Percentiles rank a stretch among this genome's conserved stretches.
phyloP scores from a whole-genome alignment of 805 yeast species.

The Maudiozyma bulderi region DNA sequence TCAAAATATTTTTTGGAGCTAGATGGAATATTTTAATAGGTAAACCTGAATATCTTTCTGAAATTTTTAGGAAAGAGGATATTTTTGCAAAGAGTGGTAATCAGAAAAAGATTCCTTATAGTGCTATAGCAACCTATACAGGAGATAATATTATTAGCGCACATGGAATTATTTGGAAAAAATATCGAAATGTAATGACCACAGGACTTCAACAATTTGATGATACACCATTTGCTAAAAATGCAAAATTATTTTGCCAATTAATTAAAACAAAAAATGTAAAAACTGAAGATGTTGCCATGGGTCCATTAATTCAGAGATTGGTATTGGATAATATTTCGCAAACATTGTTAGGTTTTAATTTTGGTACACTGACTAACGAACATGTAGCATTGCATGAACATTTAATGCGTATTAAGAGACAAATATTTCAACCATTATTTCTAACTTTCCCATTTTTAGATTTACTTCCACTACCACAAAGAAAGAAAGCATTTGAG shows the following conservation, averaged over 20 bases:
- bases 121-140: constrained; percentile 45
- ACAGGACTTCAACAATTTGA: constrained; percentile 44
- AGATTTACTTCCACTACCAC: constrained; percentile 41
- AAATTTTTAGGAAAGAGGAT: constrained; percentile 40
- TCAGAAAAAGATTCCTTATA: constrained; percentile 46
- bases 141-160: constrained; percentile 56
- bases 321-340: constrained; percentile 42
- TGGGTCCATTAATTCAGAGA: constrained; percentile 38
- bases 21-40: constrained; percentile 51
- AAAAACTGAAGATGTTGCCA: constrained; percentile 3
- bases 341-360: constrained; percentile 41
- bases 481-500: constrained; percentile 35
- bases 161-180: constrained; percentile 43
- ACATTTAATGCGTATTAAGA: constrained; percentile 36
- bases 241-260: constrained; percentile 30
- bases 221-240: constrained; percentile 30
- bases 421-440: constrained; percentile 45
- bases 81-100: constrained; percentile 51
- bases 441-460: constrained; percentile 47
- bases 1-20: constrained; percentile 49
- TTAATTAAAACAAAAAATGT: constrained; percentile 12
- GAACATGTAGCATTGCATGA: constrained; percentile 30
- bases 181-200: constrained; percentile 37
- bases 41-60: constrained; percentile 37
- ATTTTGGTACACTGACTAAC: constrained; percentile 33